A percentile compares a stretch with the other conserved stretches of the same genome.
These are phyloP conservation scores for Fusarium sp. DNA, from an alignment of 2,329 filamentous ascomycete genomes.

Conservation along the genomic window DNA sequence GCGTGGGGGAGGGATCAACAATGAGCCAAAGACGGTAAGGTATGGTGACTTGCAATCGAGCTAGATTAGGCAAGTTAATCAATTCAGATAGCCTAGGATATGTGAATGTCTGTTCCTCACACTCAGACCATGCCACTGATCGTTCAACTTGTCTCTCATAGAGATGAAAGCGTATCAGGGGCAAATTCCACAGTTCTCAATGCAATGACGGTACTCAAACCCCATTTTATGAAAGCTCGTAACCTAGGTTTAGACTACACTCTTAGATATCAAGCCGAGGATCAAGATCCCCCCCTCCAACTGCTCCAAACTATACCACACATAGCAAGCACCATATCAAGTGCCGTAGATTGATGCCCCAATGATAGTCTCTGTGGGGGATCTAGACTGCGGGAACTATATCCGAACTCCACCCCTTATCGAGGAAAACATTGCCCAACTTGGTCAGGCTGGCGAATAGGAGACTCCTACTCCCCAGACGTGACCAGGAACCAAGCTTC, in stretches of 20 bases:
- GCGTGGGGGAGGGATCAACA: neutral
- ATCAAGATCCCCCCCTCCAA: neutral
- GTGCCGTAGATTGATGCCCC: neutral
- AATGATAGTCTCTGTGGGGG: neutral
- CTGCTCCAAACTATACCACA: neutral
- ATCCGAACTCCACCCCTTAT: constrained; percentile 17
- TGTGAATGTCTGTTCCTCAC: neutral
- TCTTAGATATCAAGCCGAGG: neutral
- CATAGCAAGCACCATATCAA: neutral
- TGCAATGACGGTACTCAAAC: neutral
- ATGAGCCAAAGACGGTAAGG: neutral
- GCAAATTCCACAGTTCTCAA: neutral
- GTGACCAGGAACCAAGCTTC: neutral
- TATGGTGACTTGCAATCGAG: neutral
- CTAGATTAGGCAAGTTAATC: neutral
- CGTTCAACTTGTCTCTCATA: neutral
- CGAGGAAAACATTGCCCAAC: neutral
- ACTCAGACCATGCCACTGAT: neutral
- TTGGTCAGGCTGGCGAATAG: neutral
- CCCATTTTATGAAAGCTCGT: neutral
- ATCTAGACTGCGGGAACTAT: constrained; percentile 17
- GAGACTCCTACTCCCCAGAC: neutral
- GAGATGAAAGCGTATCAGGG: neutral
- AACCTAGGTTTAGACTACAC: neutral
- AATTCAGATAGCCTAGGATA: no score